Conservation (phyloP, 2,329 filamentous ascomycete species). For the Penicillium hordei region DNA sequence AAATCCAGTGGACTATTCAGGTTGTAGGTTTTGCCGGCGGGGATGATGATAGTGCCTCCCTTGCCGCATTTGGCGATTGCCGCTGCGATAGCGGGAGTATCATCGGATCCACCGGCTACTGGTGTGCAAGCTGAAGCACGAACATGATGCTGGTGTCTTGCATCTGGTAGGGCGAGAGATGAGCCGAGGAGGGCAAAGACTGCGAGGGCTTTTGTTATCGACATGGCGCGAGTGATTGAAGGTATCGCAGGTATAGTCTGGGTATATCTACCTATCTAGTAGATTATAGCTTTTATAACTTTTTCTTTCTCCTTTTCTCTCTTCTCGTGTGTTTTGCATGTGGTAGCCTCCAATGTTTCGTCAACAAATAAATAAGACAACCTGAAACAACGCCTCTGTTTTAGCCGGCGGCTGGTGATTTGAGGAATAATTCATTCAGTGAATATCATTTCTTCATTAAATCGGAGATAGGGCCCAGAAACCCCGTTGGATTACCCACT, state of each 20-base stretch:
- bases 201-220: not conserved
- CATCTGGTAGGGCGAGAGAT: constrained; percentile 1
- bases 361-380: not conserved
- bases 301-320: not conserved
- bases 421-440: constrained; percentile 13
- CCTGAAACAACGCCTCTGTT: constrained; percentile 12
- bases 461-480: not conserved
- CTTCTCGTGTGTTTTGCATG: not conserved
- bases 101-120: constrained; percentile 38
- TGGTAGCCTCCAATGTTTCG: not conserved
- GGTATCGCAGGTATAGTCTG: not conserved
- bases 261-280: not conserved
- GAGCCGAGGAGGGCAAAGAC: constrained; percentile 6
- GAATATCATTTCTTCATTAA: not conserved
- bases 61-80: constrained; percentile 46
- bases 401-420: constrained; percentile 3
- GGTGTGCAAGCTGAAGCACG: constrained; percentile 37
- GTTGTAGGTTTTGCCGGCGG: constrained; percentile 43
- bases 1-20: constrained; percentile 48
- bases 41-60: constrained; percentile 49
- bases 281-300: not conserved
- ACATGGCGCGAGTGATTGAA: not conserved
- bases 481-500: not conserved
- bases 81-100: constrained; percentile 46
- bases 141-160: constrained; percentile 7